phyloP scores from a whole-genome alignment of 2,329 filamentous ascomycete species.

The Lanzia echinophila region DNA sequence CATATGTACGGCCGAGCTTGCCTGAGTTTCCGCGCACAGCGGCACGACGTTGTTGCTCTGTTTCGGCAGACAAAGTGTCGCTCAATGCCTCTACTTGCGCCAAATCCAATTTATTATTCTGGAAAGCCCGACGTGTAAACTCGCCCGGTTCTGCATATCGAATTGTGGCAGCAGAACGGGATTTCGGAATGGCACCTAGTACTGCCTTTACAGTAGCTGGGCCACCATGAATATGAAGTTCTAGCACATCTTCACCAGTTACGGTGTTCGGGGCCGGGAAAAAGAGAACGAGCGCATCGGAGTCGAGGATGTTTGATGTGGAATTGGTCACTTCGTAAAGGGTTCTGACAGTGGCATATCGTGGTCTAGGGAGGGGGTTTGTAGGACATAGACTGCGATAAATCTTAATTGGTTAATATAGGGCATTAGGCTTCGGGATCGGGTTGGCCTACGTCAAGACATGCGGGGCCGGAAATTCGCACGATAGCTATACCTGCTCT shows the following conservation, averaged over 20 bases:
- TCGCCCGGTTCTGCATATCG: constrained; percentile 93
- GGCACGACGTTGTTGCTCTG: constrained; percentile 85
- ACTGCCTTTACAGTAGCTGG: constrained; percentile 83
- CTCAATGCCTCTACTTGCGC: constrained; percentile 70
- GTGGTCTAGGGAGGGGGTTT: constrained; percentile 47
- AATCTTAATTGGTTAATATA: constrained; percentile 41
- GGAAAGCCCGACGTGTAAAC: constrained; percentile 87
- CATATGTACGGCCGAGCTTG: constrained; percentile 67
- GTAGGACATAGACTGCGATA: constrained; percentile 56
- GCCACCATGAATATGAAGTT: constrained; percentile 92
- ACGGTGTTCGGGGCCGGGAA: constrained; percentile 77
- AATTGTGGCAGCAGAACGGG: constrained; percentile 38
- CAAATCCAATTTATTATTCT: constrained; percentile 77
- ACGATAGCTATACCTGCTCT: constrained; percentile 87
- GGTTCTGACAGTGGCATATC: constrained; percentile 65
- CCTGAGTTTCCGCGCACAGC: constrained; percentile 74
- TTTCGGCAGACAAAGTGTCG: constrained; percentile 62
- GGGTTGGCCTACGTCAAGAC: constrained; percentile 48
- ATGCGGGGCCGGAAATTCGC: constrained; percentile 75
- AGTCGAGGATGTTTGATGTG: constrained; percentile 46
- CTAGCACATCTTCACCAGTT: constrained; percentile 87
- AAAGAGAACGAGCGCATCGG: constrained; percentile 61
- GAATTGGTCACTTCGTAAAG: constrained; percentile 54
- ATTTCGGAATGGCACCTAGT: constrained; percentile 64
- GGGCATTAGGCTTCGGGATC: constrained; percentile 1